Base-by-base conservation (phyloP, 805 yeast genomes). In the Dipodascus albidus region DNA sequence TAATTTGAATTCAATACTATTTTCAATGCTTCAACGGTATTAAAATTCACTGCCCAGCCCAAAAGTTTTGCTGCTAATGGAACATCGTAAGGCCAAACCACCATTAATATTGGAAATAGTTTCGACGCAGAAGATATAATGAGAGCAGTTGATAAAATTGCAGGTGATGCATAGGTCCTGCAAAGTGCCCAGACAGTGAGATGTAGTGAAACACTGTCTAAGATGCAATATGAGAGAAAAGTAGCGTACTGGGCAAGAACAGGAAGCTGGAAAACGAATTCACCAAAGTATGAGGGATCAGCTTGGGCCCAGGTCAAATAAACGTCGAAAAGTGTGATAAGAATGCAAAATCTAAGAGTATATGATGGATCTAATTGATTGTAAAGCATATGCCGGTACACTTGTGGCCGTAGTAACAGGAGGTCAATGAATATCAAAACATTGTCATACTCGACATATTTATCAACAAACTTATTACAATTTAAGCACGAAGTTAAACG, bases 81-180 rank as follows among this genome's bases (percentile, higher is more conserved):
- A n/a, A 85, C 78, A 63, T 93, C 96, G 63, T 93, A 93, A 0
- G 96, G 93, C 99, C 99, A 93, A 35, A 93, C 91, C 31, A 93
- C 73, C 90, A 91, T 91, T 33, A 93, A 74, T 19, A 93, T 84
- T 0, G 99, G 99, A 57, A 91, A 83, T 21, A 91, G 72, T 63
- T 85, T 87, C 42, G 91, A 83, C 0, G 87, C 80, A 48, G 87
- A 81, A 0, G 97, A 82, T 3, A 89, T 75, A 48, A 90, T 64
- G 1, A 89, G 74, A 0, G 96, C 84, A 8, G 82, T 75, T 0
- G 88, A 75, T 17, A 90, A 66, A 15, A 76, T 68, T 48, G 67
- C 69, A 47, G 73, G 74, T 35, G 64, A 64, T 51, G 67, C 66
- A 68, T 72, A 73, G 3, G 60, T 61, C n/a, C 70, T 56, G 59